Conservation (phyloP, 2,329 filamentous ascomycete genomes). For the Penicillium sumatraense region DNA sequence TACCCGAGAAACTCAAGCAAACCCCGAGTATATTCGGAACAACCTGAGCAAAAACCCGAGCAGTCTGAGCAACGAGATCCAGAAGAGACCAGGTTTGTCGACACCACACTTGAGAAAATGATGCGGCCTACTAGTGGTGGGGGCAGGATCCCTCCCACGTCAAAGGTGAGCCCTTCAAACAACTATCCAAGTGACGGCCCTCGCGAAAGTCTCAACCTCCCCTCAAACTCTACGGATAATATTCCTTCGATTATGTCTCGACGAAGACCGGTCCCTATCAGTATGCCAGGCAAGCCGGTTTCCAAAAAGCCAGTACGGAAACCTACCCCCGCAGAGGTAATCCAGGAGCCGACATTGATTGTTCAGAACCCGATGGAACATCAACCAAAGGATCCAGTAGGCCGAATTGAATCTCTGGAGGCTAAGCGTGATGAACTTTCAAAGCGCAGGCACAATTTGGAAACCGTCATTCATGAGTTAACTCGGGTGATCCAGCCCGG, state of each 20-base stretch:
- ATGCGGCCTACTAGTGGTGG: slow-evolving; percentile 63
- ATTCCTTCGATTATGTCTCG: slow-evolving; percentile 45
- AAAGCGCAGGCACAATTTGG: slow-evolving; percentile 72
- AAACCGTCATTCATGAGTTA: slow-evolving; percentile 74
- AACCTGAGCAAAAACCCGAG: slow-evolving; percentile 4
- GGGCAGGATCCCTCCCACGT: slow-evolving; percentile 49
- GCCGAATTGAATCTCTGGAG: slow-evolving; percentile 70
- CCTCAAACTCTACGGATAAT: slow-evolving; percentile 38
- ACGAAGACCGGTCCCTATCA: slow-evolving; percentile 42
- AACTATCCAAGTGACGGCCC: slow-evolving; percentile 38
- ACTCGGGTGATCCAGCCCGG: slow-evolving; percentile 75
- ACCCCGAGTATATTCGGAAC: slow-evolving; percentile 11
- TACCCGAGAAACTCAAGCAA: slow-evolving; percentile 13
- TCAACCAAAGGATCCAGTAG: slow-evolving; percentile 52
- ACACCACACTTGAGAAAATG: slow-evolving; percentile 38
- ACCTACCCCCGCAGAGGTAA: slow-evolving; percentile 45
- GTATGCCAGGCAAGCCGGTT: slow-evolving; percentile 29
- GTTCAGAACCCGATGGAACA: slow-evolving; percentile 66
- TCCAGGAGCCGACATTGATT: slow-evolving; percentile 43
- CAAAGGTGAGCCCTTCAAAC: slow-evolving; percentile 22
- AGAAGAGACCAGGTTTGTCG: slow-evolving; percentile 28
- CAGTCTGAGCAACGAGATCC: slow-evolving; percentile 9
- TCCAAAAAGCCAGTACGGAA: slow-evolving; percentile 45
- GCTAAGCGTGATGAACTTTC: slow-evolving; percentile 67
- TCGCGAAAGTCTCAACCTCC: slow-evolving; percentile 38